Percentiles rank a stretch among this genome's conserved stretches.
phyloP scores from a whole-genome alignment of 2,329 filamentous ascomycete genomes.

The Cryphonectria japonica region DNA sequence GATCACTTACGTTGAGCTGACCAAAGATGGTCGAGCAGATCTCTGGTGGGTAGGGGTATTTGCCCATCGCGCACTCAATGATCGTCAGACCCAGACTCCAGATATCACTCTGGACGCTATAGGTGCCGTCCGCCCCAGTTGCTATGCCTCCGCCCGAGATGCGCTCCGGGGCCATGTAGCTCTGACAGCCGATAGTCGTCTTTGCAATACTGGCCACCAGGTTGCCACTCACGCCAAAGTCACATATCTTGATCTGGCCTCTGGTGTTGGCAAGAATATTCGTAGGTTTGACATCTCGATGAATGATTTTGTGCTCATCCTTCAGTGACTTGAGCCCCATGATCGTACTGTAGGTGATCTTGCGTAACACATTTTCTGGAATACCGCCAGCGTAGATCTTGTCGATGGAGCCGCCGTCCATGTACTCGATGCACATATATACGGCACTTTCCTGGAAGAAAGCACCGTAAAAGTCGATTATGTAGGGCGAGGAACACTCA shows the following conservation, averaged over 20 bases:
- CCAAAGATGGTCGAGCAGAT: slow-evolving; percentile 99
- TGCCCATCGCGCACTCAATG: slow-evolving; percentile 92
- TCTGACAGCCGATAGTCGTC: slow-evolving; percentile 98
- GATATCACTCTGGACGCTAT: slow-evolving; percentile 96
- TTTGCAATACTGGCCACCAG: slow-evolving; percentile 96
- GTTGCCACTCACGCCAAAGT: slow-evolving; percentile 97
- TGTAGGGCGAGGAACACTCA: slow-evolving; percentile 91
- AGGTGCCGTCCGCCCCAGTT: slow-evolving; percentile 77
- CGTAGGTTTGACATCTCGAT: slow-evolving; percentile 98
- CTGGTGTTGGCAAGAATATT: slow-evolving; percentile 91
- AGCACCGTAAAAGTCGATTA: slow-evolving; percentile 97
- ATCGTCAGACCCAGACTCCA: slow-evolving; percentile 95
- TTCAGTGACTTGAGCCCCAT: slow-evolving; percentile 92
- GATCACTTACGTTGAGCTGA: slow-evolving; percentile 81
- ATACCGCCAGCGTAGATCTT: slow-evolving; percentile 92
- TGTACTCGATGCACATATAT: slow-evolving; percentile 99
- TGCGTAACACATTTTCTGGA: slow-evolving; percentile 83
- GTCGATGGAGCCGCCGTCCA: slow-evolving; percentile 98
- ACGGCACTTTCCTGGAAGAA: slow-evolving; percentile 99
- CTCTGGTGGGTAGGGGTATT: slow-evolving; percentile 95
- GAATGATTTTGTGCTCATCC: slow-evolving; percentile 98
- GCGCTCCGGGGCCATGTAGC: slow-evolving; percentile 97
- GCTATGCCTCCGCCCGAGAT: slow-evolving; percentile 86
- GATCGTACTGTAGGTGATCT: slow-evolving; percentile 87
- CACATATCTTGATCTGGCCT: slow-evolving; percentile 96